Evolutionary conservation across 2,329 filamentous ascomycete species (phyloP).

Genomic region (Drechslerella dactyloides): DNA sequence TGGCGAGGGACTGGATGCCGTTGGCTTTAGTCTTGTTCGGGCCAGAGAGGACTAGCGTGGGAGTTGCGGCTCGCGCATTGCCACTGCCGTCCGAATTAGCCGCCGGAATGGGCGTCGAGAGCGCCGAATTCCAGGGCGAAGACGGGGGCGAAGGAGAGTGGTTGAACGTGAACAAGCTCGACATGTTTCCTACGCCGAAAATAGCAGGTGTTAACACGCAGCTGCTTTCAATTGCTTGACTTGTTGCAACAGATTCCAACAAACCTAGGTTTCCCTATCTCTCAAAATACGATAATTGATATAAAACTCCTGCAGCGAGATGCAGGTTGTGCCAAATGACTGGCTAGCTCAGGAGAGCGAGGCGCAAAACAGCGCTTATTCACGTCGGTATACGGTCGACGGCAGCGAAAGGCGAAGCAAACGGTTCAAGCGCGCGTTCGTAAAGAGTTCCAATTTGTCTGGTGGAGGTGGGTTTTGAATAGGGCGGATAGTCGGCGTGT

Average conservation of each 20-base stretch:
- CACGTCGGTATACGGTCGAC: not conserved
- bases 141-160: constrained; percentile 84
- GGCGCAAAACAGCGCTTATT: too few relatives aligned
- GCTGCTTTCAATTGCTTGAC: constrained; percentile 16
- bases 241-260: not conserved
- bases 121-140: constrained; percentile 79
- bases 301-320: too few relatives aligned
- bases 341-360: too few relatives aligned
- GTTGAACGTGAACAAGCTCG: constrained; percentile 95
- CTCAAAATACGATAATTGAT: too few relatives aligned
- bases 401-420: not conserved
- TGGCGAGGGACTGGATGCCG: constrained; percentile 76
- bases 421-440: constrained; percentile 33
- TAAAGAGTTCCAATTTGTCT: constrained; percentile 52
- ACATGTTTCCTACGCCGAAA: constrained; percentile 65
- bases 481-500: constrained; percentile 49
- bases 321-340: too few relatives aligned
- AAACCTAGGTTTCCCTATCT: too few relatives aligned
- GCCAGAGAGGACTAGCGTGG: constrained; percentile 52
- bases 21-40: constrained; percentile 62
- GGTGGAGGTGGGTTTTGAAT: constrained; percentile 49
- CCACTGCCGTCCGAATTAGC: constrained; percentile 46
- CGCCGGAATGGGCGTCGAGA: constrained; percentile 58
- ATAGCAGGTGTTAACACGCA: constrained; percentile 1
- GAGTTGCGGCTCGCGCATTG: constrained; percentile 58